Base-by-base conservation (phyloP, 805 yeast genomes). In the Komagataella phaffii region DNA sequence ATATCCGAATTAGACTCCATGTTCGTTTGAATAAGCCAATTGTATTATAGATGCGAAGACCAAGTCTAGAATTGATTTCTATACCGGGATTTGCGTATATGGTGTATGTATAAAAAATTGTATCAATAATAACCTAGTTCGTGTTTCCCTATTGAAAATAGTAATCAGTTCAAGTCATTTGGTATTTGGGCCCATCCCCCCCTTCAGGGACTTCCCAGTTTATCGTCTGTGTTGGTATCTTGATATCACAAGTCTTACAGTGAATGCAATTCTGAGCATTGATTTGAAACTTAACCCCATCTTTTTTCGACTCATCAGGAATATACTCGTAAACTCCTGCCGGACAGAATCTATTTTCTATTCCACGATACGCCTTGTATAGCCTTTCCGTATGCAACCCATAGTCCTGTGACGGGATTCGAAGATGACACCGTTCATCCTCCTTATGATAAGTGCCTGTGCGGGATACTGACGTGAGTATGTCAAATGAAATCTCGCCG, bases 121-220 rank as follows among this genome's bases (percentile, higher is more conserved):
- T 44, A 44, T 19, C 23, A 44, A 10, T 44, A 44, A 7, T n/a
- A 44, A 18, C 14, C 14, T 44, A 17, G n/a, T n/a, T 44, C 23
- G 6, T 18, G 12, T 17, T 18, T 2, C 12, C 2, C 6, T 44
- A 44, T 17, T 43, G 45, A 12, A 40, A 7, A 17, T 17, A 44
- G 45, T n/a, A 24, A 7, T 4, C 3, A 18, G 10, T 40, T 54
- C 51, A 66, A 6, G 95, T 83, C 83, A 88, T 79, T 65, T 83
- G 83, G 65, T 93, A 93, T 67, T 93, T 93, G 53, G 99, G 99
- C 12, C 99, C 99, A 65, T 86, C 99, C 30, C 98, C 97, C 55
- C 99, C 98, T 71, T 93, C 98, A 6, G 99, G 99, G n/a, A 88
- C 96, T 10, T 82, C 79, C 99, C 99, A 93, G 63, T 79, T 76